Conservation (phyloP, 768 basidiomycete genomes). For the Boletus huronensis region DNA sequence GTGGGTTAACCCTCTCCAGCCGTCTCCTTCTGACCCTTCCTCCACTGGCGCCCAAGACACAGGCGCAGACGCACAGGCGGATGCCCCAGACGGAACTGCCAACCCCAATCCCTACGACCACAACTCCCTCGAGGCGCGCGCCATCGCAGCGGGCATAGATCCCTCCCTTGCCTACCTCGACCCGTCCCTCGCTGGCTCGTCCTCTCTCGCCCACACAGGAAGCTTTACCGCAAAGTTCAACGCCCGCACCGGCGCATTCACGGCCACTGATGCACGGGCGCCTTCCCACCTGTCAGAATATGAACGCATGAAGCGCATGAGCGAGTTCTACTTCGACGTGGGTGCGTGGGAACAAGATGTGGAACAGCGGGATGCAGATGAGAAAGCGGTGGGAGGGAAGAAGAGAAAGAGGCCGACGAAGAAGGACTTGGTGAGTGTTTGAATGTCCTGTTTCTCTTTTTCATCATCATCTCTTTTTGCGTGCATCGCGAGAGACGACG, state of each 20-base stretch:
- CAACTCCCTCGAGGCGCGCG: conserved; percentile 63
- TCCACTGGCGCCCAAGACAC: conserved; percentile 16
- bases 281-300: conserved; percentile 77
- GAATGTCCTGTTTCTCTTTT: conserved; percentile 4
- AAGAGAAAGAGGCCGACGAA: conserved; percentile 78
- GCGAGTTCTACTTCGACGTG: conserved; percentile 84
- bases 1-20: conserved; percentile 73
- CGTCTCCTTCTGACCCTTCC: conserved; percentile 24
- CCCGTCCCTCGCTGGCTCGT: conserved; percentile 52
- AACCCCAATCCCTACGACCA: conserved; percentile 26
- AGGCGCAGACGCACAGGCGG: conserved; percentile 23
- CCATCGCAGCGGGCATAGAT: conserved; percentile 77
- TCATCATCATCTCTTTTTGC: conserved; percentile 17
- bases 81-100: conserved; percentile 13
- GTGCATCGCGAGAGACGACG: conserved; percentile 20
- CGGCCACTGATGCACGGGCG: conserved; percentile 62
- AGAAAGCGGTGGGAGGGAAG: conserved; percentile 54
- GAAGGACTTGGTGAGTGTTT: conserved; percentile 71
- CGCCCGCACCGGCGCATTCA: conserved; percentile 74
- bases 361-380: conserved; percentile 43
- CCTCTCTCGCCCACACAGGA: conserved; percentile 37
- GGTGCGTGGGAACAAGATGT: conserved; percentile 74
- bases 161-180: conserved; percentile 79
- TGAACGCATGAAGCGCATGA: conserved; percentile 77
- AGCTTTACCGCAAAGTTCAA: conserved; percentile 70